phyloP scores from a whole-genome alignment of 1,284 basidiomycete genomes.

The Ustanciosporium gigantosporum region DNA sequence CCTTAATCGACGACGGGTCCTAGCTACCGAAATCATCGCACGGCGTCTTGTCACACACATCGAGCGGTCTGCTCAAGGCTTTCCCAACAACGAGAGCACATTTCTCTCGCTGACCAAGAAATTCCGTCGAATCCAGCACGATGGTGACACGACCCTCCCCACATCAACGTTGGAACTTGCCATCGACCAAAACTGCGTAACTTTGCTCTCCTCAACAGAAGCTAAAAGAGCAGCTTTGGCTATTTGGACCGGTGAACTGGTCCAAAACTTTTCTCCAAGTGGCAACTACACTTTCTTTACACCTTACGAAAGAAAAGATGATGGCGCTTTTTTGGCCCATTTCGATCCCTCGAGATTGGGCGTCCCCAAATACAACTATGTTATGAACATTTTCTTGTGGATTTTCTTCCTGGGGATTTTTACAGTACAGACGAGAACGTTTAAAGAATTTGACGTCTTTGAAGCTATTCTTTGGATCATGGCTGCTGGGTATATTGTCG shows the following conservation, averaged over 20 bases:
- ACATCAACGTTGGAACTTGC: conserved; percentile 48
- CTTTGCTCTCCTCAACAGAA: conserved; percentile 37
- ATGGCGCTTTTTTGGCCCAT: conserved; percentile 40
- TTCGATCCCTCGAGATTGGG: conserved; percentile 43
- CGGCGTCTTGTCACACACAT: conserved; percentile 41
- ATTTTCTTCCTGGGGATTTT: conserved; percentile 48
- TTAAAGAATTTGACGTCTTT: conserved; percentile 34
- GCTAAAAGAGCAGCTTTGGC: conserved; percentile 37
- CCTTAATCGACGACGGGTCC: conserved; percentile 18
- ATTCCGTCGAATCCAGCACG: conserved; percentile 37
- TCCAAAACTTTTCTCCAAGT: conserved; percentile 29
- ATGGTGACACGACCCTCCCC: conserved; percentile 38
- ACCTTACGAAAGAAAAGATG: conserved; percentile 34
- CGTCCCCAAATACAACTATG: conserved; percentile 47
- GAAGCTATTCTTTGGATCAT: conserved; percentile 46
- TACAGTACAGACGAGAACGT: conserved; percentile 40
- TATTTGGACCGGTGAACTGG: conserved; percentile 45
- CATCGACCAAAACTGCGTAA: conserved; percentile 45
- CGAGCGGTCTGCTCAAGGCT: conserved; percentile 12
- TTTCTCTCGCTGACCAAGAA: conserved; percentile 45
- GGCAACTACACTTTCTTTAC: conserved; percentile 45
- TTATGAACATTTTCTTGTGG: conserved; percentile 45
- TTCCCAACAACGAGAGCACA: neutral
- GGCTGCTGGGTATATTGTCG: conserved; percentile 47
- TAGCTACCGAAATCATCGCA: conserved; percentile 46